phyloP scores from a whole-genome alignment of 164 flowering plant genomes.

The Saururus chinensis region DNA sequence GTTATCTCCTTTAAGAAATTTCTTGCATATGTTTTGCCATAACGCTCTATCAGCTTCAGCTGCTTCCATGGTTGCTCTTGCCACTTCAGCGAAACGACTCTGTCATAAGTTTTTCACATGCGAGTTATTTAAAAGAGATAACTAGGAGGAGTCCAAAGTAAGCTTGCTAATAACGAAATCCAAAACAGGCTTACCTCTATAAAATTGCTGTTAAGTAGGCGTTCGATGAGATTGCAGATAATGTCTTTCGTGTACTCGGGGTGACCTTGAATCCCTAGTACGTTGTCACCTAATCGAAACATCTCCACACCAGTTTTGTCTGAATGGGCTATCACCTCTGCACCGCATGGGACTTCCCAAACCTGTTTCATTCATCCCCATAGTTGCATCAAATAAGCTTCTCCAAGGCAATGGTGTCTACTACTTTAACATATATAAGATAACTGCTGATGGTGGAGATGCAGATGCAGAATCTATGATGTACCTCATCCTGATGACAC shows the following conservation, averaged over 20 bases:
- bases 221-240: constrained; percentile 45
- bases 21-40: constrained; percentile 54
- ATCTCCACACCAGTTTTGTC: constrained; percentile 72
- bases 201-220: constrained; percentile 28
- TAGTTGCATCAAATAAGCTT: not conserved
- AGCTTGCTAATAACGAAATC: not conserved
- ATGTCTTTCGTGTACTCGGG: constrained; percentile 80
- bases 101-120: constrained; percentile 8
- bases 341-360: constrained; percentile 52
- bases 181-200: constrained; percentile 31
- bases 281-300: constrained; percentile 42
- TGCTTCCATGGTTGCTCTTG: constrained; percentile 28
- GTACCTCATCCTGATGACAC: constrained; percentile 74
- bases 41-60: constrained; percentile 47
- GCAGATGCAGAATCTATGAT: too few species aligned
- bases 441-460: not conserved
- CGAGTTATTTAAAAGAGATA: not conserved
- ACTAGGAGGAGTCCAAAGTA: not conserved
- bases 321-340: constrained; percentile 53
- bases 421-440: too few species aligned
- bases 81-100: constrained; percentile 44
- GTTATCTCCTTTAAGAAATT: constrained; percentile 32
- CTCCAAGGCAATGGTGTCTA: too few species aligned
- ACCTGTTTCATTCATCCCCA: constrained; percentile 23
- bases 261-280: constrained; percentile 82